Evolutionary conservation across 2,329 filamentous ascomycete species (phyloP), one percentile per base, ranked within the genome.

Genomic region (Fusarium tanahbumbuense): DNA sequence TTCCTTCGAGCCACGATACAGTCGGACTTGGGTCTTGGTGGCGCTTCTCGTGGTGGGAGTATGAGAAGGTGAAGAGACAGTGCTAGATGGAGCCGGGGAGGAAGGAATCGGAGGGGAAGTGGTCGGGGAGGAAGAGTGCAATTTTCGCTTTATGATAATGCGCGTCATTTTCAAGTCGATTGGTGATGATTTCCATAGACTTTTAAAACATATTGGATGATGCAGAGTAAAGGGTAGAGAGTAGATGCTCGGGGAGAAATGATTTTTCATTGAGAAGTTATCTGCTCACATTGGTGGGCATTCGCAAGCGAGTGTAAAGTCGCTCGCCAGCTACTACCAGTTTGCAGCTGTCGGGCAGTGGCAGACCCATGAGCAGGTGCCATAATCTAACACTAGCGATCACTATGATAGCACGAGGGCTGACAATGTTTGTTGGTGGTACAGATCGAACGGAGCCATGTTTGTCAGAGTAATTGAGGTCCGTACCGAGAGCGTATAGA

Each of bases 401-500:
- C 18, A 7, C 18, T 12, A 7, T 1, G 34, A n/a, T 37, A 37
- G 18, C 18, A n/a, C 10, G 6, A 37, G 4, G 34, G 18, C 0
- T 7, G 18, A 4, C 18, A 37, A n/a, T n/a, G 34, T n/a, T 37
- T 12, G 3, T n/a, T n/a, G 10, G 10, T 37, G 34, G 34, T n/a
- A 18, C 18, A n/a, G 3, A n/a, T n/a, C 18, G 34, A 37, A 37
- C 34, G 4, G 2, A 2, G 34, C 6, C 18, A 6, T 37, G 10
- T 37, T 37, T 37, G 1, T n/a, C 34, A 37, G 5, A 7, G 34
- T 37, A 10, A n/a, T n/a, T n/a, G 18, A 12, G 18, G 18, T 2
- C 18, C 2, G 1, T n/a, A 37, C 0, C 4, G 34, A n/a, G 34
- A n/a, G 2, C n/a, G 0, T n/a, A 2, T 37, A 37, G 18, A 37